Percentiles rank a stretch among this genome's conserved stretches.
Evolutionary conservation across 208 protist genomes (phyloP).

Genomic region (Trypanosoma melophagium): DNA sequence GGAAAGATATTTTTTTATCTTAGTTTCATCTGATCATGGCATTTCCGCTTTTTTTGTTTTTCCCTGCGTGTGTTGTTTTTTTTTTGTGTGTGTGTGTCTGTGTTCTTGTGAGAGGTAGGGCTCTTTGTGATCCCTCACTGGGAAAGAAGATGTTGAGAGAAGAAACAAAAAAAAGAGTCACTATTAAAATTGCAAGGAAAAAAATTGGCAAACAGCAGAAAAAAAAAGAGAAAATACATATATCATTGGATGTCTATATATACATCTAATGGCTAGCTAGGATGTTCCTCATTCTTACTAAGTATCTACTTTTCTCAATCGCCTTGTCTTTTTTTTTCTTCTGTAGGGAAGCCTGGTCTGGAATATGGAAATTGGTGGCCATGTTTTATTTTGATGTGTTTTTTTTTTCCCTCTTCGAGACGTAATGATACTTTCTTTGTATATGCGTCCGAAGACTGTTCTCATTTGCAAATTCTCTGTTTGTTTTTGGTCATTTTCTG

Average conservation of each 20-base stretch:
- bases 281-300: not conserved
- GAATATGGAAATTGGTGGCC: not conserved
- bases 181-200: not conserved
- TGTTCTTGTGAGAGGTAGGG: not conserved
- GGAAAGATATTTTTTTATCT: no score
- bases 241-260: not conserved
- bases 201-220: not conserved
- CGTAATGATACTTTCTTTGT: no score
- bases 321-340: not conserved
- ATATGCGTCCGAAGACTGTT: no score
- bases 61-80: slow-evolving; percentile 7
- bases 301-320: not conserved
- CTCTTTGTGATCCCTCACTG: not conserved
- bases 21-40: no score
- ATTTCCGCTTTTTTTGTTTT: no score
- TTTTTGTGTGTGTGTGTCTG: slow-evolving; percentile 8
- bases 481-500: no score
- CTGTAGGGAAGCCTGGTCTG: not conserved
- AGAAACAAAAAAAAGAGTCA: not conserved
- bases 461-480: no score
- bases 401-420: not conserved
- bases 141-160: not conserved
- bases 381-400: slow-evolving; percentile 12
- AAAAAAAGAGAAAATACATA: not conserved
- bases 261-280: not conserved